Evolutionary conservation across 2,329 filamentous ascomycete species (phyloP).

Genomic region (Dactylonectria estremocensis): DNA sequence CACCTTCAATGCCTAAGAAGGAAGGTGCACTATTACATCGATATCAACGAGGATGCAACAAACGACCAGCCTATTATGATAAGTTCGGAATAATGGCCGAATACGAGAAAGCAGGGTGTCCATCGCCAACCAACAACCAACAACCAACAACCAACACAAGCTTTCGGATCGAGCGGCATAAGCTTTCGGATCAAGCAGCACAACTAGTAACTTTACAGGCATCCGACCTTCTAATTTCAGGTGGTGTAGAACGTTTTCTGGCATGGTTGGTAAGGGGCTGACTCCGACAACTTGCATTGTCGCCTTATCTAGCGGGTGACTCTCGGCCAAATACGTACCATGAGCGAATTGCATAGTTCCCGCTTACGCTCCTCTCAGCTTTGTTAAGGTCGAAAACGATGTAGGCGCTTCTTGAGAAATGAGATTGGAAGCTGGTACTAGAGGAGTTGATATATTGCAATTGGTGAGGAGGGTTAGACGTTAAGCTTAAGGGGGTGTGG

Average conservation of each 20-base stretch:
- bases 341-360: background rate
- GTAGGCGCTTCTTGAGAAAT: background rate
- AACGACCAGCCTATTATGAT: background rate
- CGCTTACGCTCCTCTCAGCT: background rate
- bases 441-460: background rate
- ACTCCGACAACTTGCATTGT: background rate
- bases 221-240: background rate
- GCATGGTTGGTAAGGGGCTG: background rate
- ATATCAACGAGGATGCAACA: background rate
- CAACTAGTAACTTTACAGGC: background rate
- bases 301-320: background rate
- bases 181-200: no score
- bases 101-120: background rate
- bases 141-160: background rate
- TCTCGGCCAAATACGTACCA: constrained; percentile 1
- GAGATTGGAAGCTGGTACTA: background rate
- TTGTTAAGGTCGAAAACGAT: background rate
- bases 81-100: background rate
- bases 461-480: background rate
- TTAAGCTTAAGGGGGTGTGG: background rate
- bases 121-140: no score
- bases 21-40: background rate
- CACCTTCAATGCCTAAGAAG: background rate
- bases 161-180: constrained; percentile 3
- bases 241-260: background rate